phyloP scores from a whole-genome alignment of 2,329 filamentous ascomycete genomes.

The Alternaria sp. region DNA sequence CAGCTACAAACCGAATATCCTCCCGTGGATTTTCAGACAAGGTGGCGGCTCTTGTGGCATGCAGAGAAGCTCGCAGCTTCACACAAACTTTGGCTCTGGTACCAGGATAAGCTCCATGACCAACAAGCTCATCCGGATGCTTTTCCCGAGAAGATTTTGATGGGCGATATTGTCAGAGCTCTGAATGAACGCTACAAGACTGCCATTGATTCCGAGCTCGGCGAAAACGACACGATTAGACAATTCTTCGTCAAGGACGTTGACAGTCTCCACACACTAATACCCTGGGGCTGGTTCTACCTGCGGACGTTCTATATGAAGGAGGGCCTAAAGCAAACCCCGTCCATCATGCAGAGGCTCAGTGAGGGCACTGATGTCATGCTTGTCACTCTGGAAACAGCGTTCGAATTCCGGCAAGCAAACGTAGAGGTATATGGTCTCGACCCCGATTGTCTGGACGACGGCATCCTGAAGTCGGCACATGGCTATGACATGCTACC shows the following conservation, averaged over 20 bases:
- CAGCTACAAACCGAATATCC: conserved; percentile 72
- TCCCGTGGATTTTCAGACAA: conserved; percentile 70
- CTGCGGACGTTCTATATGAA: conserved; percentile 78
- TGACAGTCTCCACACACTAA: conserved; percentile 73
- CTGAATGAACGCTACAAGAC: conserved; percentile 81
- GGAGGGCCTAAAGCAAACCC: conserved; percentile 67
- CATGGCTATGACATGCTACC: conserved; percentile 73
- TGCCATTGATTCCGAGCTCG: conserved; percentile 67
- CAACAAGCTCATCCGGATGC: conserved; percentile 69
- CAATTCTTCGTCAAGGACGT: conserved; percentile 79
- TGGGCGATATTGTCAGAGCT: conserved; percentile 77
- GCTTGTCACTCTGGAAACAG: conserved; percentile 67
- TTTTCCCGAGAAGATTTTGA: conserved; percentile 70
- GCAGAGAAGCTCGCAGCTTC: conserved; percentile 91
- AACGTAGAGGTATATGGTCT: conserved; percentile 79
- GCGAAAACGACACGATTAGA: conserved; percentile 81
- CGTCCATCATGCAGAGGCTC: conserved; percentile 54
- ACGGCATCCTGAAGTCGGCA: conserved; percentile 53
- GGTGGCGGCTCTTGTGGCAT: conserved; percentile 85
- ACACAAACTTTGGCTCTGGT: conserved; percentile 78
- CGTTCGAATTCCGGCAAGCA: conserved; percentile 74
- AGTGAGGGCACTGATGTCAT: conserved; percentile 80
- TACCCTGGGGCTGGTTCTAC: conserved; percentile 74
- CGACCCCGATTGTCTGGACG: conserved; percentile 66
- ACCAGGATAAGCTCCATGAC: conserved; percentile 75